Evolutionary conservation across 495 filamentous ascomycete species (phyloP).

Genomic region (Lophium mytilinum): DNA sequence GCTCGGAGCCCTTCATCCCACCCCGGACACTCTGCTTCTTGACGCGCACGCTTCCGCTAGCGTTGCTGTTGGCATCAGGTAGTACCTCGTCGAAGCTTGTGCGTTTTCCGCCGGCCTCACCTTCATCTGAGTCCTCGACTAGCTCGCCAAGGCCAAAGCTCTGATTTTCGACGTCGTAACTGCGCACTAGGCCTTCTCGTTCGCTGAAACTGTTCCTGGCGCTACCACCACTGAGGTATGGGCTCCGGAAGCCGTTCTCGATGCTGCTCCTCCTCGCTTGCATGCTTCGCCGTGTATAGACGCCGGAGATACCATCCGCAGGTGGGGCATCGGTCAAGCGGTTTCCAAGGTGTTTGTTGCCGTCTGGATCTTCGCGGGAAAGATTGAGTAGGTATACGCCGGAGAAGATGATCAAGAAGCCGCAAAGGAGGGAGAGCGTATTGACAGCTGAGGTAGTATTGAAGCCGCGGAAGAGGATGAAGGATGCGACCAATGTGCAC

Average conservation of each 20-base stretch:
- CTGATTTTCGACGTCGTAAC: slow-evolving; percentile 62
- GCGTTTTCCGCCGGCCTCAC: slow-evolving; percentile 27
- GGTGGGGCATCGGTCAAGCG: slow-evolving; percentile 67
- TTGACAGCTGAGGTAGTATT: slow-evolving; percentile 91
- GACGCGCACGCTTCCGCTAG: slow-evolving; percentile 10
- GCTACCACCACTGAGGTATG: slow-evolving; percentile 12
- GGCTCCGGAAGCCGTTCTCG: slow-evolving; percentile 45
- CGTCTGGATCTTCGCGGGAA: slow-evolving; percentile 82
- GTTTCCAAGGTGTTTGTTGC: slow-evolving; percentile 54
- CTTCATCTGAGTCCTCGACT: slow-evolving; percentile 61
- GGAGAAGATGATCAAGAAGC: slow-evolving; percentile 93
- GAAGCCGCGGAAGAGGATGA: slow-evolving; percentile 96
- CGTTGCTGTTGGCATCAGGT: neutral
- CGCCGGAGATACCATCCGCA: slow-evolving; percentile 81
- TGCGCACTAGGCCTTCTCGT: slow-evolving; percentile 71
- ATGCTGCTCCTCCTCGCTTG: slow-evolving; percentile 68
- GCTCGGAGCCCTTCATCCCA: slow-evolving; percentile 10
- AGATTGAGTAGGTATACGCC: slow-evolving; percentile 96
- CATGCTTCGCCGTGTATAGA: slow-evolving; percentile 87
- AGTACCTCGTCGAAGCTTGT: slow-evolving; percentile 33
- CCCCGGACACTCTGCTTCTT: slow-evolving; percentile 16
- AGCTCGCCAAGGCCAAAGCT: slow-evolving; percentile 57
- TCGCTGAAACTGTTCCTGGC: slow-evolving; percentile 37
- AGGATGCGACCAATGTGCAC: slow-evolving; percentile 85
- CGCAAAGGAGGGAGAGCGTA: slow-evolving; percentile 85